These are phyloP conservation scores for Polyporus arcularius DNA, from an alignment of 768 basidiomycete species.

Conservation along the genomic window DNA sequence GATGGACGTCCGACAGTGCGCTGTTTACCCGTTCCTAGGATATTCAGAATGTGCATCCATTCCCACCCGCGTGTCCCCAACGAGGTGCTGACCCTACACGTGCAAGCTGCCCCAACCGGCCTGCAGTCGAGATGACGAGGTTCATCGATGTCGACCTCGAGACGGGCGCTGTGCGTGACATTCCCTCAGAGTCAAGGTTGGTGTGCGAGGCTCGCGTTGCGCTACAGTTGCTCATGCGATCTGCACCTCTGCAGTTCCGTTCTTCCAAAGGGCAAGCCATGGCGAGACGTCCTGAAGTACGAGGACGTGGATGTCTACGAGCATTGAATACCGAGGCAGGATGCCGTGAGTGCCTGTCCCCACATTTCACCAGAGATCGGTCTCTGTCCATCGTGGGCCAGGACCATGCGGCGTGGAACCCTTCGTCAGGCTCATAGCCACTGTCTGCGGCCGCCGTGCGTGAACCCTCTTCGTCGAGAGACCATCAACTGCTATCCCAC, in stretches of 20 bases:
- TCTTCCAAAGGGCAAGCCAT: conserved; percentile 28
- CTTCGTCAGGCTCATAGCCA: too few species aligned
- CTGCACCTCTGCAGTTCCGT: conserved; percentile 12
- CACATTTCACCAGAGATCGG: too few species aligned
- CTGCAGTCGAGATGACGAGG: conserved; percentile 56
- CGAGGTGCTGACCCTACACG: conserved; percentile 1
- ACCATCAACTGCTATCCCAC: neutral
- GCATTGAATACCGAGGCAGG: neutral
- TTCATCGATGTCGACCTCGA: conserved; percentile 19
- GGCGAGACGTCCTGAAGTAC: conserved; percentile 25
- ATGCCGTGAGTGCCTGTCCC: neutral
- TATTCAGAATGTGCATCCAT: conserved; percentile 66
- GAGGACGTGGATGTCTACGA: neutral
- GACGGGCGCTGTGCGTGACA: conserved; percentile 21
- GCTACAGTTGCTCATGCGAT: neutral
- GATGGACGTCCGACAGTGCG: conserved; percentile 39
- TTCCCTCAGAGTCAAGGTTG: conserved; percentile 39
- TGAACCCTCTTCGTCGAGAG: neutral
- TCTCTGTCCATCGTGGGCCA: too few species aligned
- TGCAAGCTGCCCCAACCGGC: conserved; percentile 61
- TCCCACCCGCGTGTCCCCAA: neutral
- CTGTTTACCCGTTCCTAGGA: conserved; percentile 74
- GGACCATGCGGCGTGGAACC: too few species aligned
- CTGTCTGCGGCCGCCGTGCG: neutral
- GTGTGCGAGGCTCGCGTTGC: conserved; percentile 15